Evolutionary conservation across 2,329 filamentous ascomycete genomes (phyloP).

Genomic region (Tolypocladium inflatum): DNA sequence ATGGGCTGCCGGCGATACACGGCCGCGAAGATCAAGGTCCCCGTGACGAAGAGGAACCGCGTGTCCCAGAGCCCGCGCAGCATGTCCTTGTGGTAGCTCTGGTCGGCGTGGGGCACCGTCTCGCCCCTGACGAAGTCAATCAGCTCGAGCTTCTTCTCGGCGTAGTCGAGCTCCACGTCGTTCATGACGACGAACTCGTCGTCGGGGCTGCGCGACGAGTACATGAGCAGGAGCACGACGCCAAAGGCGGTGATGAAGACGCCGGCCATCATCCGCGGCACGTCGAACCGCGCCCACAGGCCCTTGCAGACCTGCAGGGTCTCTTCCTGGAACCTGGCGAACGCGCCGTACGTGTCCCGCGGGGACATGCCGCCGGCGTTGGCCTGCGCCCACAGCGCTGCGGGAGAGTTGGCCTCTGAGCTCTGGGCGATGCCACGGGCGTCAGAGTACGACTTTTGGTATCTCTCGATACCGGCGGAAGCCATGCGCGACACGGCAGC

Average conservation of each 20-base stretch:
- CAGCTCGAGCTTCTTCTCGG: slow-evolving; percentile 48
- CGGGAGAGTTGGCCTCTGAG: slow-evolving; percentile 29
- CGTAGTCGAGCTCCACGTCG: slow-evolving; percentile 47
- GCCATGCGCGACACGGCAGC: slow-evolving; percentile 68
- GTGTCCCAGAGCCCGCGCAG: slow-evolving; percentile 26
- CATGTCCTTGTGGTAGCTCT: slow-evolving; percentile 20
- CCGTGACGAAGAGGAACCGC: slow-evolving; percentile 21
- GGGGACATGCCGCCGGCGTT: slow-evolving; percentile 28
- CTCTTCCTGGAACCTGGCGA: slow-evolving; percentile 64
- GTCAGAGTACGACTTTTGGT: slow-evolving; percentile 73
- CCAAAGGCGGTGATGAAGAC: slow-evolving; percentile 61
- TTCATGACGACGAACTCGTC: slow-evolving; percentile 46
- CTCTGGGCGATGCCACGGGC: slow-evolving; percentile 60
- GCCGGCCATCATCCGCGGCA: slow-evolving; percentile 75
- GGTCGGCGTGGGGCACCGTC: slow-evolving; percentile 29
- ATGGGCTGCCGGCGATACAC: slow-evolving; percentile 21
- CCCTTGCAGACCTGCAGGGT: slow-evolving; percentile 72
- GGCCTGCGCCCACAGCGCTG: slow-evolving; percentile 38
- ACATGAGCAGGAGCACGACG: slow-evolving; percentile 61
- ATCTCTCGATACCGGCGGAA: slow-evolving; percentile 78
- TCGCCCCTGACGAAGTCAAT: slow-evolving; percentile 22
- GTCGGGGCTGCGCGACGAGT: slow-evolving; percentile 51
- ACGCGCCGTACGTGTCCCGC: slow-evolving; percentile 44
- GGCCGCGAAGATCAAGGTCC: slow-evolving; percentile 16
- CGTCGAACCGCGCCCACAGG: slow-evolving; percentile 88